These are phyloP conservation scores for Casuarina glauca DNA, from an alignment of 306 rosid species.

Conservation along the genomic window DNA sequence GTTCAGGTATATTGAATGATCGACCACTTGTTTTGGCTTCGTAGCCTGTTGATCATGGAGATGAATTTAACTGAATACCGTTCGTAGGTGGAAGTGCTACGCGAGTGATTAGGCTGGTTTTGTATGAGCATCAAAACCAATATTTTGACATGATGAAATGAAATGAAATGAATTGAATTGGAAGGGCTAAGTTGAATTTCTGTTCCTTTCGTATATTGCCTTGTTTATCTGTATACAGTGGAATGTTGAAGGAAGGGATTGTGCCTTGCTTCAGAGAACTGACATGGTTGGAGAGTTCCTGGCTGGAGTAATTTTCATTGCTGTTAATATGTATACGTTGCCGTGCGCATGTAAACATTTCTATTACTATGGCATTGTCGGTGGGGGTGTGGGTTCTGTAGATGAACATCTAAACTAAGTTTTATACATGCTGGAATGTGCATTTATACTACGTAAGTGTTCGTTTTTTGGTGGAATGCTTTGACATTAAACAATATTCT, in stretches of 20 bases:
- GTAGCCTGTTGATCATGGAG: background rate
- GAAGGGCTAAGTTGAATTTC: background rate
- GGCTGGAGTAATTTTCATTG: background rate
- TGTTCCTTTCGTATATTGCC: background rate
- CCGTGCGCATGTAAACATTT: background rate
- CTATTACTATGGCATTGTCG: background rate
- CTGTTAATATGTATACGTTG: background rate
- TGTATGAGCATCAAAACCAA: background rate
- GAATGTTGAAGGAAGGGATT: background rate
- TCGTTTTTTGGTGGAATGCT: conserved; percentile 20
- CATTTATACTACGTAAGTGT: background rate
- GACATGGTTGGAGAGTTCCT: background rate
- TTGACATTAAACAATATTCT: conserved; percentile 33
- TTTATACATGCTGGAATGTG: background rate
- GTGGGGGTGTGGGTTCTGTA: background rate
- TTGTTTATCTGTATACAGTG: background rate
- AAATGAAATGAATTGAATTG: background rate
- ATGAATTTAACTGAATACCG: background rate
- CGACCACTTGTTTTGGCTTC: background rate
- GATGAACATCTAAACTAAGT: background rate
- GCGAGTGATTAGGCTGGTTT: background rate
- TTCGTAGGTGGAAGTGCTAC: background rate
- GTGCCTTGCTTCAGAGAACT: background rate
- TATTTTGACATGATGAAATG: background rate
- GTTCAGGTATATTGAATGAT: background rate